Percentiles rank a stretch among this genome's conserved stretches.
Evolutionary conservation across 495 filamentous ascomycete genomes (phyloP).

Genomic region (Mycothermus thermophilus): DNA sequence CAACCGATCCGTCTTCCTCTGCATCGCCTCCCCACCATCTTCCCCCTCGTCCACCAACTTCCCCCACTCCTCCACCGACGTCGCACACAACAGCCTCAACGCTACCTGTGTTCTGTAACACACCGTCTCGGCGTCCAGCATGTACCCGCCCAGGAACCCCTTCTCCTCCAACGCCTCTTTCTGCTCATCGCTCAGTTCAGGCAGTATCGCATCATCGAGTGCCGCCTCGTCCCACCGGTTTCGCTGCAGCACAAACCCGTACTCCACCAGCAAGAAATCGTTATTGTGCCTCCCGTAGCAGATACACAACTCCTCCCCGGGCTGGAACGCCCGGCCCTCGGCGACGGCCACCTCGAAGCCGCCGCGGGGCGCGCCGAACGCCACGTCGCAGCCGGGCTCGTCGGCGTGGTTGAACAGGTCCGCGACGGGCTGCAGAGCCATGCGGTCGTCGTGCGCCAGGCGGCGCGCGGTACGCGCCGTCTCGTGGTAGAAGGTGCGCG

Average conservation of each 20-base stretch:
- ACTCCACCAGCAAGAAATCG: constrained; percentile 72
- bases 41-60: constrained; percentile 23
- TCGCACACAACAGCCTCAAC: constrained; percentile 34
- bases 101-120: constrained; percentile 65
- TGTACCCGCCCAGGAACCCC: constrained; percentile 57
- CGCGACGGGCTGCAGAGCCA: constrained; percentile 71
- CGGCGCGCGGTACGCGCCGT: constrained; percentile 23
- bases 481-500: constrained; percentile 67
- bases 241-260: constrained; percentile 60
- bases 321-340: constrained; percentile 38
- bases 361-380: constrained; percentile 37
- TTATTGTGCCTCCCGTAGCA: constrained; percentile 70
- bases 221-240: constrained; percentile 54
- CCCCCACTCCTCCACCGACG: constrained; percentile 20
- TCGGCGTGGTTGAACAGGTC: constrained; percentile 74
- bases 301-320: constrained; percentile 63
- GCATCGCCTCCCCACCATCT: constrained; percentile 24
- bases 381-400: constrained; percentile 48
- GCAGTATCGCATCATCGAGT: constrained; percentile 56
- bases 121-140: constrained; percentile 43
- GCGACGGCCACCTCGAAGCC: constrained; percentile 55
- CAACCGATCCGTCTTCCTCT: constrained; percentile 17
- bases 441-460: constrained; percentile 51
- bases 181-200: constrained; percentile 31
- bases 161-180: constrained; percentile 38